Evolutionary conservation across 2,329 filamentous ascomycete genomes (phyloP), one percentile per base, ranked within the genome.

Genomic region (Diaporthe caulivora): DNA sequence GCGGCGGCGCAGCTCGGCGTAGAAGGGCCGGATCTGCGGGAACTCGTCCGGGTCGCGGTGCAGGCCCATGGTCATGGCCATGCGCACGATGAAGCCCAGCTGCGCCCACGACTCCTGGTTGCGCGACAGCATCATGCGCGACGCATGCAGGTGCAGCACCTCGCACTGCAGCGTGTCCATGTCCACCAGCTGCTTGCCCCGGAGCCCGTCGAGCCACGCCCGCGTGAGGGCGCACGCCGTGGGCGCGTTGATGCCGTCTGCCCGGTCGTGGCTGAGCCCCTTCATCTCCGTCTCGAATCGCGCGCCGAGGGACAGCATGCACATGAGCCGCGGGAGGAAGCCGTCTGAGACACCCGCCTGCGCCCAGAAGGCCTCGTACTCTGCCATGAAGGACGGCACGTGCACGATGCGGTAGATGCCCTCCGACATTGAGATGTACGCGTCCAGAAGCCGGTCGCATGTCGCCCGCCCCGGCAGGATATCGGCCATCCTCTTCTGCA

Each of bases 21-120:
- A 83, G 76, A 89, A 90, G 0, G 87, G 82, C 7, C 83, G 82
- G 68, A 90, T 85, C 40, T 85, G 84, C 4, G 83, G 81, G 71
- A 87, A 89, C 76, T 90, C 88, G 18, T 86, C 86, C 3, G 88
- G 87, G 70, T 90, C 88, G 5, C 88, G 84, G 76, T 90, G 88
- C 60, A 90, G 81, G 3, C 88, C 88, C 87, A 90, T 90, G 3
- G 86, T 87, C 88, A 90, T 90, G 40, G 87, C 88, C 82, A 88
- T 87, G 21, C 88, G 86, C 7, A 89, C 84, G 54, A 90, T 85
- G 69, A 85, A 84, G 7, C 88, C 88, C n/a, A 90, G 80, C 71
- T 89, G 86, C 18, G 85, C 84, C 88, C 88, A 90, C 0, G 86
- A 83, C 68, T 88, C 86, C 69, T 89, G 86, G 44, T 86, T 83